Percentiles rank a stretch among this genome's conserved stretches.
phyloP scores from a whole-genome alignment of 2,329 filamentous ascomycete genomes.

The Xylaria sp. region DNA sequence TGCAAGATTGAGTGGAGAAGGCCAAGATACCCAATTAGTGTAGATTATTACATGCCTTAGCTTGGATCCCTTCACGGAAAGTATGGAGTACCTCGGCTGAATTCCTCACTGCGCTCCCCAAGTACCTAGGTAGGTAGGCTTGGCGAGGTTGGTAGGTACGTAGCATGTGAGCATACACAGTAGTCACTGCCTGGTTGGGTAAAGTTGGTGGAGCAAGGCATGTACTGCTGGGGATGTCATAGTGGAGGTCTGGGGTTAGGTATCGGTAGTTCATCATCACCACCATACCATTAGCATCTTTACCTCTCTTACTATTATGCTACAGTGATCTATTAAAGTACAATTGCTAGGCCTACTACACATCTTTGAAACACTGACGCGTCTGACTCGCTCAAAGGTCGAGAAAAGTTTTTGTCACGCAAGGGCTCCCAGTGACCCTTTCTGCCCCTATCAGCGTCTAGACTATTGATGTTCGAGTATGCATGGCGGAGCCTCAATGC shows the following conservation, averaged over 20 bases:
- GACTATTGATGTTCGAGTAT: background rate
- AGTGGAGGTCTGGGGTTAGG: conserved; percentile 2
- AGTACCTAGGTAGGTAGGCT: too few relatives aligned
- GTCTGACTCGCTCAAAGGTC: background rate
- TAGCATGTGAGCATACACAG: background rate
- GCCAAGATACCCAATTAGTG: conserved; percentile 10
- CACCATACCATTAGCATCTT: background rate
- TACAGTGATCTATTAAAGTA: background rate
- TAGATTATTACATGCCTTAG: conserved; percentile 16
- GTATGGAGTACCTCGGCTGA: background rate
- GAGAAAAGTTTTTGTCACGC: background rate
- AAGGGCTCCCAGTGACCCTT: background rate
- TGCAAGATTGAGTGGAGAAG: conserved; percentile 27
- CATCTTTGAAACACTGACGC: background rate
- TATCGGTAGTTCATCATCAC: conserved; percentile 1
- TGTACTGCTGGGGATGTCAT: background rate
- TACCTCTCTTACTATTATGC: too few relatives aligned
- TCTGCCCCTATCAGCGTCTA: background rate
- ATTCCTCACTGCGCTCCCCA: background rate
- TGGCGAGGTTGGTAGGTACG: too few relatives aligned
- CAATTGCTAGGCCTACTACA: too few relatives aligned
- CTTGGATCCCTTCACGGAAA: background rate
- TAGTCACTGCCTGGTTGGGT: background rate
- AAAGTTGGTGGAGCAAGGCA: background rate
- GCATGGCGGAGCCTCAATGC: background rate